Evolutionary conservation across 768 basidiomycete genomes (phyloP).

Genomic region (Suillus spraguei): DNA sequence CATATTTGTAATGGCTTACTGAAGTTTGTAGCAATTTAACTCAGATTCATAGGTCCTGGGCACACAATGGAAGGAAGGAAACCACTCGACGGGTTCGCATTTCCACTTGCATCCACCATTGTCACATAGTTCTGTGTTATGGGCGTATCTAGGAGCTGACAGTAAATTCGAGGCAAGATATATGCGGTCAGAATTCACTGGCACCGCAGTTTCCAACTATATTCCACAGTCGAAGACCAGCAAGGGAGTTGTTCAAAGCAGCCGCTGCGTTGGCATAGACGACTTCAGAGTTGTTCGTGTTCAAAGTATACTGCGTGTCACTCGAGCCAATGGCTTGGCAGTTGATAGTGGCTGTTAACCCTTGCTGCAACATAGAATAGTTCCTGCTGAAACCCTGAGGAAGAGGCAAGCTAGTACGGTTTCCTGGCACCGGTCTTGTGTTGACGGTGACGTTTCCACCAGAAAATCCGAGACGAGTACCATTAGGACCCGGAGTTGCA

Average conservation of each 20-base stretch:
- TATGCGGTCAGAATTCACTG: not conserved
- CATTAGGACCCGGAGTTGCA: too few species aligned
- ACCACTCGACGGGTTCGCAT: too few species aligned
- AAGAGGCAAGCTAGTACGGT: too few species aligned
- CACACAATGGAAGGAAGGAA: too few species aligned
- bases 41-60: too few species aligned
- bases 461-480: too few species aligned
- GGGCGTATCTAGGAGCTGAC: not conserved
- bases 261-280: not conserved
- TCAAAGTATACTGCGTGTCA: not conserved
- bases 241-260: not conserved
- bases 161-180: not conserved
- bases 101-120: too few species aligned
- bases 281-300: not conserved
- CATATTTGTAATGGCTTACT: not conserved
- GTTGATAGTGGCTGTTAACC: constrained; percentile 7
- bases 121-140: not conserved
- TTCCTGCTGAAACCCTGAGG: not conserved
- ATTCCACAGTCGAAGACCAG: not conserved
- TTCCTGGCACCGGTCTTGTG: too few species aligned
- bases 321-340: not conserved
- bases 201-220: constrained; percentile 3
- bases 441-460: too few species aligned
- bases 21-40: too few species aligned
- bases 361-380: constrained; percentile 9